These are phyloP conservation scores for Gracilaria domingensis DNA, from an alignment of 23 red algal genomes.

Conservation along the genomic window DNA sequence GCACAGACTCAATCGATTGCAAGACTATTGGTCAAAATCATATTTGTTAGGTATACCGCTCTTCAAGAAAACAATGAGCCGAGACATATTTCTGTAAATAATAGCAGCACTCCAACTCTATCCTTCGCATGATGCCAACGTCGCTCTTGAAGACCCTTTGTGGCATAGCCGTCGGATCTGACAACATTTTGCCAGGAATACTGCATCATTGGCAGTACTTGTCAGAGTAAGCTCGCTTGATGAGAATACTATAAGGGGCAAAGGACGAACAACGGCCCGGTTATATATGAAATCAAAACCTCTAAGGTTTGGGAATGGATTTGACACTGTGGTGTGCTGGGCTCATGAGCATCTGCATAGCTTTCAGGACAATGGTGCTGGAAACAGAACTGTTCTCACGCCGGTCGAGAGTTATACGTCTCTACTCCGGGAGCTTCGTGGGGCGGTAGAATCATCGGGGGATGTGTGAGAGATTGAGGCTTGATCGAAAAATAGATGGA, in stretches of 20 bases:
- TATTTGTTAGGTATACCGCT: background rate
- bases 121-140: background rate
- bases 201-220: background rate
- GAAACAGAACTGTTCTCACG: background rate
- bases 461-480: no score
- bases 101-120: background rate
- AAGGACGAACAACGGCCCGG: background rate
- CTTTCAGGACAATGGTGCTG: constrained; percentile 2
- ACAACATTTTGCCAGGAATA: background rate
- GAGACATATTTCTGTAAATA: background rate
- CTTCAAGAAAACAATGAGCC: background rate
- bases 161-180: background rate
- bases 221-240: background rate
- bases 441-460: background rate
- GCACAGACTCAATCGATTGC: background rate
- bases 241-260: background rate
- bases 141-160: background rate
- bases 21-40: background rate
- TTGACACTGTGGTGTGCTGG: background rate
- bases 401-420: background rate
- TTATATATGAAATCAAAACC: background rate
- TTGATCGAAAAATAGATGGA: background rate
- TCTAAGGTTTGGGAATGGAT: background rate
- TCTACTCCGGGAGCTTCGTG: background rate
- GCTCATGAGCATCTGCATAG: background rate